These are phyloP conservation scores for Yamadazyma sp. DNA, from an alignment of 805 yeast genomes.

Conservation along the genomic window DNA sequence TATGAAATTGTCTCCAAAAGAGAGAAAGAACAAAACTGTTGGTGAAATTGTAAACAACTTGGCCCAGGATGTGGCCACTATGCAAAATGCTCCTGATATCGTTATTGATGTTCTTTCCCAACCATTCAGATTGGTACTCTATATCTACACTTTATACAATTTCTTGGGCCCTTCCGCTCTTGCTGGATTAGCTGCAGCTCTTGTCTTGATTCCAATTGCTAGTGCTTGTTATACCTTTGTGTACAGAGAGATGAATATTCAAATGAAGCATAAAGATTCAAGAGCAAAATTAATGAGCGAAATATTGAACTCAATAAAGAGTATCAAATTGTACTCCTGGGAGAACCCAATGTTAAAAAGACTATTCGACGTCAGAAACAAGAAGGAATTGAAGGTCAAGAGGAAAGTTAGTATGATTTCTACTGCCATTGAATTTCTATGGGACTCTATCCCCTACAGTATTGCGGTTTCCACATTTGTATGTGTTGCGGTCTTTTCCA, in stretches of 20 bases:
- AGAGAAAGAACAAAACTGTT: constrained; percentile 29
- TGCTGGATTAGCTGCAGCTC: constrained; percentile 35
- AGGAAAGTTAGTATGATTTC: constrained; percentile 32
- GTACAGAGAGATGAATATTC: constrained; percentile 10
- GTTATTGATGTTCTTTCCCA: constrained; percentile 22
- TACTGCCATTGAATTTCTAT: constrained; percentile 32
- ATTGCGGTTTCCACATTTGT: constrained; percentile 35
- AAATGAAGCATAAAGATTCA: constrained; percentile 35
- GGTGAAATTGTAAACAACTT: constrained; percentile 36
- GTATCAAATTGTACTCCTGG: constrained; percentile 44
- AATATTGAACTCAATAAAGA: constrained; percentile 37
- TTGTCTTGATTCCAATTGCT: constrained; percentile 33
- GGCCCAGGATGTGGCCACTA: constrained; percentile 27
- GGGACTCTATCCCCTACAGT: constrained; percentile 40
- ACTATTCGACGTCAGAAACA: constrained; percentile 33
- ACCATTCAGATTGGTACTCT: constrained; percentile 25
- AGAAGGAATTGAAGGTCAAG: constrained; percentile 30
- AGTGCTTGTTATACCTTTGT: constrained; percentile 21
- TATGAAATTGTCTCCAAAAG: constrained; percentile 29
- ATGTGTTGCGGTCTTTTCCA: constrained; percentile 24
- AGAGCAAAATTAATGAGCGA: constrained; percentile 39
- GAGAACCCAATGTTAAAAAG: constrained; percentile 39
- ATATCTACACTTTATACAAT: constrained; percentile 32
- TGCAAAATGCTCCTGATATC: constrained; percentile 18
- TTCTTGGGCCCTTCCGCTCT: constrained; percentile 36